Base-by-base conservation (phyloP, 108 stramenopile genomes). In the Stephanodiscus triporus region DNA sequence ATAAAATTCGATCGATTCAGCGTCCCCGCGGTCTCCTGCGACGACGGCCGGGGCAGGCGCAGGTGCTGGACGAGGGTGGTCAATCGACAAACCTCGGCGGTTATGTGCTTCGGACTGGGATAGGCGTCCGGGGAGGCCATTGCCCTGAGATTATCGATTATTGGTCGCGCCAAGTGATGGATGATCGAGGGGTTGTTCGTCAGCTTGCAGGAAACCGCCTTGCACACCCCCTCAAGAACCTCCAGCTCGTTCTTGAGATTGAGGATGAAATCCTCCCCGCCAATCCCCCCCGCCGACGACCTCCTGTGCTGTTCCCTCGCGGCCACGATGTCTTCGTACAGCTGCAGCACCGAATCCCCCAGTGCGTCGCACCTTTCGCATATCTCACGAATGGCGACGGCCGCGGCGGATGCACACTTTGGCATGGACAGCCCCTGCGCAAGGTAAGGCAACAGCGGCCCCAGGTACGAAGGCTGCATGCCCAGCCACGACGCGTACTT, bases 181-280 rank as follows among this genome's bases (percentile, higher is more conserved):
- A 95, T 77, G 16, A 69, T 40, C 24, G 73, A 56, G 32, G 57
- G 66, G n/a, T 84, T 83, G 57, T 86, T 64, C 17, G 57, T 73
- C 29, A 87, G 40, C 55, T 90, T 86, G 24, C 78, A 68, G 13
- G 90, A 91, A 27, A 94, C 66, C 20, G 94, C 87, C 64, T 85
- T 75, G 68, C 95, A 96, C 8, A 91, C 88, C 0, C 97, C 97
- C 76, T 97, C 95, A 11, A 97, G 75, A 27, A 97, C 78, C 72
- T 91, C 91, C 34, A 96, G 69, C 64, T 97, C 97, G 80, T 96
- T 95, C 55, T 89, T 88, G 30, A 96, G 55, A 36, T 91, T 78
- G 54, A 96, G 76, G 26, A 81, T 68, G 59, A 79, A 79, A 23
- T 76, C 79, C 47, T 76, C 79, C 4, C 78, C 70, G 36, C 55